Percentiles rank a stretch among this genome's conserved stretches.
Evolutionary conservation across 805 yeast genomes (phyloP).

Genomic region (Zygoascus bituminiphila): DNA sequence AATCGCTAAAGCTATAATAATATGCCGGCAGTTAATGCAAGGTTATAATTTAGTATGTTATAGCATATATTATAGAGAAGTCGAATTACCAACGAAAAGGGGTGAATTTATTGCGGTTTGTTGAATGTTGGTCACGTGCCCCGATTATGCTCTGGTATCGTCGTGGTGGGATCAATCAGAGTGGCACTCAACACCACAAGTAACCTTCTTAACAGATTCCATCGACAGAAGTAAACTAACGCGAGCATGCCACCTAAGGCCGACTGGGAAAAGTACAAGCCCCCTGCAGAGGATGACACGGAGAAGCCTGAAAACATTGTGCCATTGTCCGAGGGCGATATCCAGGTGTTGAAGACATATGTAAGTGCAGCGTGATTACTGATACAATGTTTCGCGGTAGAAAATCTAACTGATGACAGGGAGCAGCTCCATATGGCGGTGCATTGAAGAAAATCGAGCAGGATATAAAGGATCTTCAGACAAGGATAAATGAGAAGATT

Average conservation of each 20-base stretch:
- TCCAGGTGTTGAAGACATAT: constrained; percentile 92
- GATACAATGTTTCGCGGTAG: not conserved
- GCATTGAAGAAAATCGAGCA: constrained; percentile 74
- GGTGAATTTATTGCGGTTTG: no score
- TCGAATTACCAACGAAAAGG: no score
- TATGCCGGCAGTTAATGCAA: no score
- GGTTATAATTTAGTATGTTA: no score
- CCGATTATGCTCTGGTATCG: not conserved
- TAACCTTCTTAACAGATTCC: not conserved
- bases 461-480: constrained; percentile 78
- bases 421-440: constrained; percentile 91
- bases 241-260: constrained; percentile 84
- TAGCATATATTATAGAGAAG: no score
- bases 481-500: constrained; percentile 84
- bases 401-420: constrained; percentile 31
- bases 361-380: constrained; percentile 28
- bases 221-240: not conserved
- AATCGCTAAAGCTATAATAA: no score
- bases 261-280: constrained; percentile 95
- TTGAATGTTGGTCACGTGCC: no score
- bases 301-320: constrained; percentile 57
- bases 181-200: not conserved
- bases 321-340: constrained; percentile 93
- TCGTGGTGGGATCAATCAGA: not conserved
- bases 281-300: constrained; percentile 64